Base-by-base conservation (phyloP, 1,284 basidiomycete species). In the Xerocomus minutiporus region DNA sequence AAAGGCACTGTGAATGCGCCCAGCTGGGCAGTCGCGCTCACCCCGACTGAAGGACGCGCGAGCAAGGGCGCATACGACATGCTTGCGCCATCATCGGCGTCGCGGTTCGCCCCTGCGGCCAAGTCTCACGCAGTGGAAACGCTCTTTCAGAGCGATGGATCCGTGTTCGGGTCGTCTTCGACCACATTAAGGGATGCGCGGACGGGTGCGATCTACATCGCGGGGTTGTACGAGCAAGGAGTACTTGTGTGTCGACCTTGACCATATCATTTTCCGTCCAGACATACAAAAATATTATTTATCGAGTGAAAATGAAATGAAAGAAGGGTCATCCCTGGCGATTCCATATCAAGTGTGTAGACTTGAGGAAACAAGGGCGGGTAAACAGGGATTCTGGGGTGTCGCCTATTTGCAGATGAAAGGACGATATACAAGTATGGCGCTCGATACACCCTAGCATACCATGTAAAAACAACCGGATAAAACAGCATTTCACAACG, bases 111-210 rank as follows among this genome's bases (percentile, higher is more conserved):
- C 15, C 28, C 42, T 17, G 26, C 28, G 0, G 42, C 31, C 1
- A 5, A 7, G 9, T n/a, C 42, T n/a, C 8, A 77, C 58, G 71
- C 72, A 32, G 53, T 84, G 28, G 70, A 75, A 59, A 86, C 84
- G 0, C 54, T 86, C 20, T 85, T 84, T 68, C 84, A 84, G 68
- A 86, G 84, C 58, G 72, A 81, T 52, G 83, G 84, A 3, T 69
- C 73, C 0, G 74, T 74, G 7, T 83, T 82, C 57, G 73, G 73
- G 13, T 50, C 75, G 3, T 80, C 80, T 12, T 70, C 74, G 2
- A 82, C 81, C 6, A 77, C 72, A 1, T 56, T 86, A 52, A 64
- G 71, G 38, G 82, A 85, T 61, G 65, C 72, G 0, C 57, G 65
- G 15, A 74, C 75, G 0, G 79, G 78, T 0, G 60, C 57, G 4